phyloP scores from a whole-genome alignment of 148 eudicot species.

The Selenicereus undatus region DNA sequence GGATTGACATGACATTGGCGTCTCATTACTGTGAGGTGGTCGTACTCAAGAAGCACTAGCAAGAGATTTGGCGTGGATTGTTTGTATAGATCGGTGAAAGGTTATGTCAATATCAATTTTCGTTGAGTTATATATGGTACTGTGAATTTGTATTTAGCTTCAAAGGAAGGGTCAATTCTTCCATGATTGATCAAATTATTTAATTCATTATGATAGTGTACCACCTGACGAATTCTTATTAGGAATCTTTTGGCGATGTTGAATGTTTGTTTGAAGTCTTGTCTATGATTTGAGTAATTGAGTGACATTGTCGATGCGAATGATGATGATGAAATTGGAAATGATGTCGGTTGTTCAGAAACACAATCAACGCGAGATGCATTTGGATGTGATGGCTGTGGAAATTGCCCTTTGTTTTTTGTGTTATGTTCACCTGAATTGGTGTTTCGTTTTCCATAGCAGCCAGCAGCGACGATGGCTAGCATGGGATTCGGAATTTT shows the following conservation, averaged over 20 bases:
- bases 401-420: no score
- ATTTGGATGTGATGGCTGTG: no score
- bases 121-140: constrained; percentile 13
- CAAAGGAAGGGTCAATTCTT: constrained; percentile 4
- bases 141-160: neutral
- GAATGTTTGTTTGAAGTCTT: neutral
- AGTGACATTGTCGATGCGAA: neutral
- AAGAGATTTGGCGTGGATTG: constrained; percentile 4
- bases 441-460: no score
- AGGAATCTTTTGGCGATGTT: neutral
- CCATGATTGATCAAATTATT: constrained; percentile 10
- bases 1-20: no score
- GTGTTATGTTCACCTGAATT: no score
- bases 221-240: constrained; percentile 2
- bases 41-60: no score
- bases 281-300: neutral
- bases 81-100: constrained; percentile 22
- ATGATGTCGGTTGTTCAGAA: neutral
- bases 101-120: constrained; percentile 12
- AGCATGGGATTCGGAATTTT: no score
- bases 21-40: no score
- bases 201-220: neutral
- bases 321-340: neutral
- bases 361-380: no score
- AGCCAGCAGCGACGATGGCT: no score